Conservation (phyloP, 441 rosid species). For the Codiaeum variegatum region DNA sequence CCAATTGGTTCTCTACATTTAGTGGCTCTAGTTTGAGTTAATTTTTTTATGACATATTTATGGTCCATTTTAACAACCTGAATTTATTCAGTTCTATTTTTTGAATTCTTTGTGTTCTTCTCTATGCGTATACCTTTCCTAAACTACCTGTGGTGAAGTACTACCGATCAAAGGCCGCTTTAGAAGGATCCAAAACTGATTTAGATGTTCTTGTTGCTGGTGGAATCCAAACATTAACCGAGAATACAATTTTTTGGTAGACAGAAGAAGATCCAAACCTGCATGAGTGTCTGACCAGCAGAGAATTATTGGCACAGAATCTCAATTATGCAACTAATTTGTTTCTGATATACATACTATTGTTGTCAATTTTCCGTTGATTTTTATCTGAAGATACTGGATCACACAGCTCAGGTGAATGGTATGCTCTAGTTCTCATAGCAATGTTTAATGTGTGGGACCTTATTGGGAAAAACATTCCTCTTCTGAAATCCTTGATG, state of each 20-base stretch:
- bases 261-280: slow-evolving; percentile 25
- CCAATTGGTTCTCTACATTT: background rate
- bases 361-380: slow-evolving; percentile 70
- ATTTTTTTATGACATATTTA: background rate
- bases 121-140: slow-evolving; percentile 52
- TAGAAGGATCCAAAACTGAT: slow-evolving; percentile 71
- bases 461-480: slow-evolving; percentile 52
- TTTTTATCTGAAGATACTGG: slow-evolving; percentile 72
- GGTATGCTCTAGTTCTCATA: slow-evolving; percentile 65
- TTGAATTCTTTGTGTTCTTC: slow-evolving; percentile 49
- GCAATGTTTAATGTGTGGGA: slow-evolving; percentile 62
- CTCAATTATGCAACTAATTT: slow-evolving; percentile 46
- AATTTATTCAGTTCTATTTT: slow-evolving; percentile 67
- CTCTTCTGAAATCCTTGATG: slow-evolving; percentile 37
- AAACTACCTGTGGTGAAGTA: slow-evolving; percentile 56
- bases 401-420: slow-evolving; percentile 46
- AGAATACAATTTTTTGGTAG: slow-evolving; percentile 1
- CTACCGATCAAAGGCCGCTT: slow-evolving; percentile 58
- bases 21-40: background rate
- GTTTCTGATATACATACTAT: slow-evolving; percentile 47
- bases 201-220: slow-evolving; percentile 66
- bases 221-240: slow-evolving; percentile 37
- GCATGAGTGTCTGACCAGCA: slow-evolving; percentile 40
- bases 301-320: slow-evolving; percentile 36
- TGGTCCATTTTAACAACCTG: background rate